Percentiles rank a stretch among this genome's conserved stretches.
These are phyloP conservation scores for Pseudocercospora musae DNA, from an alignment of 2,329 filamentous ascomycete genomes.

Conservation along the genomic window DNA sequence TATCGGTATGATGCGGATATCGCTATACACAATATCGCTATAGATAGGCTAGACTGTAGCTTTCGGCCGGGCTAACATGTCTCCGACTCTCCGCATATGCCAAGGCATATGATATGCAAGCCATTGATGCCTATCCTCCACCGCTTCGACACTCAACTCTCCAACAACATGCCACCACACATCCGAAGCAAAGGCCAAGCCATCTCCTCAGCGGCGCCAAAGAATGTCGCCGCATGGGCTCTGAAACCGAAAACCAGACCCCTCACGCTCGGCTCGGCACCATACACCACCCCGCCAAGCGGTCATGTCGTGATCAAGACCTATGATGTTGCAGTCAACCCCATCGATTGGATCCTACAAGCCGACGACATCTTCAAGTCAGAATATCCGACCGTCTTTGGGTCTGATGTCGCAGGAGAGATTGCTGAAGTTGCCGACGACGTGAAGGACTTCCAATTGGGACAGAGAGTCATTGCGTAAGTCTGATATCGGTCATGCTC, in stretches of 20 bases:
- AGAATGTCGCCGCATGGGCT: slow-evolving; percentile 38
- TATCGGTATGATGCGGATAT: too few species aligned
- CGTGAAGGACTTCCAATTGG: slow-evolving; percentile 45
- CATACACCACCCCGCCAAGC: slow-evolving; percentile 35
- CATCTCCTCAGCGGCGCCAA: slow-evolving; percentile 7
- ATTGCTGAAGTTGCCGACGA: slow-evolving; percentile 46
- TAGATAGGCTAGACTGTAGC: too few species aligned
- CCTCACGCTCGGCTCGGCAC: slow-evolving; percentile 37
- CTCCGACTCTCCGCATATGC: too few species aligned
- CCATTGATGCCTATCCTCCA: not conserved
- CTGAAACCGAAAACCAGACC: slow-evolving; percentile 32
- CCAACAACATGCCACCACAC: not conserved
- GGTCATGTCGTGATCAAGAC: slow-evolving; percentile 42
- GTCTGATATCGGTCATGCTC: slow-evolving; percentile 5
- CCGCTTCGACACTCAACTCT: not conserved
- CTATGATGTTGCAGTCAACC: slow-evolving; percentile 42
- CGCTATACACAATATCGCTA: too few species aligned
- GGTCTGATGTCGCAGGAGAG: slow-evolving; percentile 46
- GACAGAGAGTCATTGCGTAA: slow-evolving; percentile 45
- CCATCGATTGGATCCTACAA: slow-evolving; percentile 43
- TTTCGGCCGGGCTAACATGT: not conserved
- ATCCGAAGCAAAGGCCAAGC: not conserved
- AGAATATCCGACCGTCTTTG: slow-evolving; percentile 39
- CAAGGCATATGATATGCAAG: not conserved
- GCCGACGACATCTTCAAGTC: slow-evolving; percentile 29